phyloP scores from a whole-genome alignment of 2,329 filamentous ascomycete species.

The Aspergillus uvarum region DNA sequence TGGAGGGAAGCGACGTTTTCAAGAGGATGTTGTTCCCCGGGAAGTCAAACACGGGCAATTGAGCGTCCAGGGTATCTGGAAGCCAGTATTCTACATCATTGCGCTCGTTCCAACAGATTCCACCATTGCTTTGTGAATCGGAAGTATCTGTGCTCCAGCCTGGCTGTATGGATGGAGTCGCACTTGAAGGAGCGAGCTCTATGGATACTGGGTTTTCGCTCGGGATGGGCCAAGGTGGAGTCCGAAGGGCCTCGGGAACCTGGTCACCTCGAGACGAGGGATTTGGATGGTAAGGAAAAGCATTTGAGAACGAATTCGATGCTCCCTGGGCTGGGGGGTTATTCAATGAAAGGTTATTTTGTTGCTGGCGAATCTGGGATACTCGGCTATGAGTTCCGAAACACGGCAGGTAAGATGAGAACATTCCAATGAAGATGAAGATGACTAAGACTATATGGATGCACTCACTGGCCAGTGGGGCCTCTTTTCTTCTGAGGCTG shows the following conservation, averaged over 20 bases:
- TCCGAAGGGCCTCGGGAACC: constrained; percentile 12
- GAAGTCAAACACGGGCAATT: constrained; percentile 36
- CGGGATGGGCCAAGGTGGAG: constrained; percentile 23
- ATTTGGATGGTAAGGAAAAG: constrained; percentile 26
- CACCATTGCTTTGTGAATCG: constrained; percentile 21
- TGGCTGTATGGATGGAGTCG: constrained; percentile 21
- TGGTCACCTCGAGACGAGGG: constrained; percentile 20
- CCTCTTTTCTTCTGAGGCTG: constrained; percentile 45
- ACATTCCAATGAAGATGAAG: background rate
- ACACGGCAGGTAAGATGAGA: background rate
- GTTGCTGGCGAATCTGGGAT: constrained; percentile 39
- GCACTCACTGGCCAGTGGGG: constrained; percentile 38
- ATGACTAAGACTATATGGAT: background rate
- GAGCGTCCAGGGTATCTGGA: constrained; percentile 34
- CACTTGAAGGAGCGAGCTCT: constrained; percentile 22
- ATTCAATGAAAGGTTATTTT: constrained; percentile 24
- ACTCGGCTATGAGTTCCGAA: constrained; percentile 30
- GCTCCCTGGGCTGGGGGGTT: constrained; percentile 15
- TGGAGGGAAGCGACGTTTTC: constrained; percentile 35
- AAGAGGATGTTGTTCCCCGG: constrained; percentile 38
- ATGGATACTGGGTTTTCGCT: constrained; percentile 23
- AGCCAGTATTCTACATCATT: constrained; percentile 38
- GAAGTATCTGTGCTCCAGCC: constrained; percentile 25
- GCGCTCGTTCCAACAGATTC: constrained; percentile 29
- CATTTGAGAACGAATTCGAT: constrained; percentile 18